Percentiles rank a stretch among this genome's conserved stretches.
Evolutionary conservation across 2,329 filamentous ascomycete species (phyloP).

Genomic region (Cephalotrichum gorgonifer): DNA sequence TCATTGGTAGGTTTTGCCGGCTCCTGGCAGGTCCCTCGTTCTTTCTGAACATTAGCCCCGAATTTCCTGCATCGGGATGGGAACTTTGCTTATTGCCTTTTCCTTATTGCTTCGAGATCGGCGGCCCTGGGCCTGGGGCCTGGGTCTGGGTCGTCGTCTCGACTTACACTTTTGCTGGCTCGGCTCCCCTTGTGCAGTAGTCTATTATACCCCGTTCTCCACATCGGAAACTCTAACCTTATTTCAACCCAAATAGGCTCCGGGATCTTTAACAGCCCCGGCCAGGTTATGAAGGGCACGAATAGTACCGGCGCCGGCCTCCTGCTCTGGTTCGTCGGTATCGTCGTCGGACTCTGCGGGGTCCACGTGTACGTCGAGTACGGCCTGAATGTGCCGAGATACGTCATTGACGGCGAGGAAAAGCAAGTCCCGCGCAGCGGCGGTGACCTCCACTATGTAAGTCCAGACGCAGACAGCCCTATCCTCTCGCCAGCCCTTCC

Average conservation of each 20-base stretch:
- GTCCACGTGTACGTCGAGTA: conserved; percentile 31
- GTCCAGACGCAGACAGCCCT: not conserved
- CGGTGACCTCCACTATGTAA: conserved; percentile 33
- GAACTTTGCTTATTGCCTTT: no score
- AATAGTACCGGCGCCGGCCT: conserved; percentile 21
- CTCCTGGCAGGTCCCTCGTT: not conserved
- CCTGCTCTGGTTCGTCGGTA: conserved; percentile 27
- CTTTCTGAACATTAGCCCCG: not conserved
- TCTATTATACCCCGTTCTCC: no score
- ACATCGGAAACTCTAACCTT: not conserved
- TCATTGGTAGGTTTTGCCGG: not conserved
- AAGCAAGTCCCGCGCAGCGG: conserved; percentile 31
- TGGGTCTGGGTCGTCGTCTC: no score
- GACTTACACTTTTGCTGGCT: no score
- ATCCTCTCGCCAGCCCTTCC: not conserved
- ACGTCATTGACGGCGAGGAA: conserved; percentile 23
- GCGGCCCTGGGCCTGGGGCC: no score
- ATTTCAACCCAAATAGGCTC: conserved; percentile 20
- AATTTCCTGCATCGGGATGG: no score
- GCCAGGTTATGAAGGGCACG: conserved; percentile 22
- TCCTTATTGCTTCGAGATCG: no score
- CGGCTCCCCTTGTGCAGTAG: no score
- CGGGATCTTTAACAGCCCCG: conserved; percentile 24
- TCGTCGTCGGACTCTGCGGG: conserved; percentile 24
- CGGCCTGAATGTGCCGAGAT: conserved; percentile 33